These are phyloP conservation scores for Leptographium wingfieldii DNA, from an alignment of 2,329 filamentous ascomycete genomes.

Conservation along the genomic window DNA sequence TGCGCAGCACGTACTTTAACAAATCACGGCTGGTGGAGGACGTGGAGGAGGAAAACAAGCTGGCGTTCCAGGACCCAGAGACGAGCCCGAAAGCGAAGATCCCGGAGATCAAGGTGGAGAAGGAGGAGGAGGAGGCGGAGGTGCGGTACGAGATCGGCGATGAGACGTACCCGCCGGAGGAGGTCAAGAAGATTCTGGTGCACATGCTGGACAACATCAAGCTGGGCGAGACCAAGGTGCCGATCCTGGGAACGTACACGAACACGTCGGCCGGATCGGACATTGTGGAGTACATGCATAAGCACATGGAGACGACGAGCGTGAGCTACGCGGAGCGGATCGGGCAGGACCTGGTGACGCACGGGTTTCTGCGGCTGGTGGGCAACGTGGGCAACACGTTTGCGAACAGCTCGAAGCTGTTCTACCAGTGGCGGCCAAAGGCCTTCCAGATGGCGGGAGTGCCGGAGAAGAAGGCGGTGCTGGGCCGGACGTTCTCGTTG, in stretches of 20 bases:
- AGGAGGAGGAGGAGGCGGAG: conserved; percentile 56
- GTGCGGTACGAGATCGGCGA: conserved; percentile 86
- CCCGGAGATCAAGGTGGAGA: conserved; percentile 71
- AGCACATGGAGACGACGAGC: conserved; percentile 69
- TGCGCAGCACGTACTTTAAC: conserved; percentile 95
- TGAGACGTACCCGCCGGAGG: conserved; percentile 69
- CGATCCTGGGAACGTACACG: conserved; percentile 86
- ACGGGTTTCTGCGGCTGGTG: conserved; percentile 78
- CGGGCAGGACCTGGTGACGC: conserved; percentile 78
- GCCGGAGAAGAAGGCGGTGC: conserved; percentile 71
- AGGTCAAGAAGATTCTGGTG: conserved; percentile 78
- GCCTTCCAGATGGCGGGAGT: conserved; percentile 79
- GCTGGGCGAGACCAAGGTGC: conserved; percentile 83
- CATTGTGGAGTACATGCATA: conserved; percentile 91
- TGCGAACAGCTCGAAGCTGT: conserved; percentile 93
- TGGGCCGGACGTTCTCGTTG: conserved; percentile 64
- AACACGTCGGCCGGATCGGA: conserved; percentile 87
- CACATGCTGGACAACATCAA: conserved; percentile 82
- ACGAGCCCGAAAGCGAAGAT: conserved; percentile 53
- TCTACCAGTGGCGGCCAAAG: conserved; percentile 93
- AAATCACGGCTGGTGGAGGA: conserved; percentile 95
- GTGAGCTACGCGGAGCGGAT: conserved; percentile 88
- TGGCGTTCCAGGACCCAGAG: conserved; percentile 85
- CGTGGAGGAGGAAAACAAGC: conserved; percentile 94
- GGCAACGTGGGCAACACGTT: conserved; percentile 93